Percentiles rank a stretch among this genome's conserved stretches.
Conservation (phyloP, 177 flowering plant genomes). For the Tripterygium wilfordii region DNA sequence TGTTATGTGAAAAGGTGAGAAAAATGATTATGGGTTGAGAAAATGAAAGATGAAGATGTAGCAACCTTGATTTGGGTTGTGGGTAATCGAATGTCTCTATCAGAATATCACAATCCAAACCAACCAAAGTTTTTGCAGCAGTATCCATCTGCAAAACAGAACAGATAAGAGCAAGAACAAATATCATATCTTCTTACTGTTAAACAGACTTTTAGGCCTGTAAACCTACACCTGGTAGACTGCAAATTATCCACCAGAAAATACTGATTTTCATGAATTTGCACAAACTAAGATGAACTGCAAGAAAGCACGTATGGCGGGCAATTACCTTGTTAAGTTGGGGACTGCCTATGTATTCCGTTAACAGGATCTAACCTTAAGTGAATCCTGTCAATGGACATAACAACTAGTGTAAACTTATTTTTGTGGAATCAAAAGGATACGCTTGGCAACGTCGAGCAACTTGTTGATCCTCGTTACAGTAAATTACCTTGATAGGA, state of each 20-base stretch:
- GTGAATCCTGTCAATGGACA: no score
- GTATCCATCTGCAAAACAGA: slow-evolving; percentile 21
- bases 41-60: slow-evolving; percentile 6
- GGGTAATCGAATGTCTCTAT: slow-evolving; percentile 18
- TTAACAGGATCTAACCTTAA: no score
- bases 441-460: no score
- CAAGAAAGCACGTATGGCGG: background rate
- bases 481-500: slow-evolving; percentile 5
- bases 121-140: slow-evolving; percentile 11
- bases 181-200: slow-evolving; percentile 1
- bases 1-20: slow-evolving; percentile 7
- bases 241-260: background rate
- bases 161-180: slow-evolving; percentile 15
- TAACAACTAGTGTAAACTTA: no score
- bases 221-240: background rate
- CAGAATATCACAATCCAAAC: no score
- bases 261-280: background rate
- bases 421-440: no score
- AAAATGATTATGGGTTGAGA: slow-evolving; percentile 3
- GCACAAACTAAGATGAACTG: background rate
- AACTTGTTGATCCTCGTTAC: no score
- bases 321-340: background rate
- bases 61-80: slow-evolving; percentile 21
- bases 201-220: background rate
- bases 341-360: no score